Conservation (phyloP, 495 filamentous ascomycete species). For the Aspergillus cavernicola region DNA sequence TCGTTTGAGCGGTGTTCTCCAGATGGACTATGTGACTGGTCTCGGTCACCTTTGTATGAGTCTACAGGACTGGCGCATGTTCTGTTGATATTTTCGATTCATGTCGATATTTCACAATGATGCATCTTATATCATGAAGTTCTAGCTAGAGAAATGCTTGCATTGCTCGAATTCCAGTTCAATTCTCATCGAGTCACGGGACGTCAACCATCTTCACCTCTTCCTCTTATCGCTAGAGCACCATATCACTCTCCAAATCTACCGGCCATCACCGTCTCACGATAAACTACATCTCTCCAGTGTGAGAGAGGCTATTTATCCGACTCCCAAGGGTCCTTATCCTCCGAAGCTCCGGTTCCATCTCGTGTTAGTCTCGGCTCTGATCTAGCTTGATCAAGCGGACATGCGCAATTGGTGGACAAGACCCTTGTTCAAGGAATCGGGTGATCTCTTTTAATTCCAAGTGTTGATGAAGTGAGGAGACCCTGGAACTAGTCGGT, state of each 20-base stretch:
- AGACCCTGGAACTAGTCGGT: too few species aligned
- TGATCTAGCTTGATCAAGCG: neutral
- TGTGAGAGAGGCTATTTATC: too few species aligned
- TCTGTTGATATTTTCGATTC: neutral
- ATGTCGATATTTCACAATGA: neutral
- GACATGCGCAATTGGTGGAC: slow-evolving; percentile 5
- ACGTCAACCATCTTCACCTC: too few species aligned
- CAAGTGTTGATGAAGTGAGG: too few species aligned
- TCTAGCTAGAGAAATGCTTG: neutral
- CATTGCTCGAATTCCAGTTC: too few species aligned
- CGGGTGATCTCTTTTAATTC: slow-evolving; percentile 1
- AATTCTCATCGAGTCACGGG: too few species aligned
- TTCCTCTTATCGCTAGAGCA: too few species aligned
- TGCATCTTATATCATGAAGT: neutral
- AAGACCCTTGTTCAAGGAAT: neutral
- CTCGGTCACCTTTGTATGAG: neutral
- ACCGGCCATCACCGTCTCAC: neutral
- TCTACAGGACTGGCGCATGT: neutral
- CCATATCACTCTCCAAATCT: too few species aligned
- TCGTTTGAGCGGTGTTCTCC: neutral
- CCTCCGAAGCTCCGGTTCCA: neutral
- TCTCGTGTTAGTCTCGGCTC: neutral
- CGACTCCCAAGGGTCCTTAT: neutral
- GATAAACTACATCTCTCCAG: too few species aligned
- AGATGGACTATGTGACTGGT: neutral